These are phyloP conservation scores for Petunia axillaris DNA, from an alignment of 257 asterid species.

Conservation along the genomic window DNA sequence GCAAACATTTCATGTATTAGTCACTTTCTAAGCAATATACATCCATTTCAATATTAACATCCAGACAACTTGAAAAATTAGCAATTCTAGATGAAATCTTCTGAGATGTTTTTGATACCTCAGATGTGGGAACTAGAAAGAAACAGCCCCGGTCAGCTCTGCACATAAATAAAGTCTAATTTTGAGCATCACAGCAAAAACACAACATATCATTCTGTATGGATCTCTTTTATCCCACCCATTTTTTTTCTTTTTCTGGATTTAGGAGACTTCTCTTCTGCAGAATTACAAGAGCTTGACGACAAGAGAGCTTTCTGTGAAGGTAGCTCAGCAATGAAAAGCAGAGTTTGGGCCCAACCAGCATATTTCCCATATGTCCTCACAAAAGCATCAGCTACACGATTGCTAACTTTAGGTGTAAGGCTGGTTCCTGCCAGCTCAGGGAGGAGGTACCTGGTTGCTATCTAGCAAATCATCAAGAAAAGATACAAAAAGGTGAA, in stretches of 20 bases:
- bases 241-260: conserved; percentile 35
- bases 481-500: conserved; percentile 22
- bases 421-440: conserved; percentile 82
- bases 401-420: conserved; percentile 60
- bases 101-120: conserved; percentile 17
- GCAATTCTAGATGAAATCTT: conserved; percentile 6
- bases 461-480: conserved; percentile 56
- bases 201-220: neutral
- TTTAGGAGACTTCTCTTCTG: conserved; percentile 38
- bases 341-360: conserved; percentile 99
- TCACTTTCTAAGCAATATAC: neutral
- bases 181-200: conserved; percentile 12
- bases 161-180: neutral
- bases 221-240: conserved; percentile 15
- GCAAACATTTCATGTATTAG: neutral
- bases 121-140: conserved; percentile 17
- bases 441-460: conserved; percentile 86
- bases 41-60: neutral
- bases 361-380: conserved; percentile 91
- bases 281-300: conserved; percentile 35
- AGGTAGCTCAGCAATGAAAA: conserved; percentile 91
- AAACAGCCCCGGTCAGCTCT: neutral
- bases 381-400: conserved; percentile 83
- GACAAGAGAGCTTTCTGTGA: conserved; percentile 82
- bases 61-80: neutral